These are phyloP conservation scores for Smithsoniella earleae DNA, from an alignment of 163 green algal species.

Conservation along the genomic window DNA sequence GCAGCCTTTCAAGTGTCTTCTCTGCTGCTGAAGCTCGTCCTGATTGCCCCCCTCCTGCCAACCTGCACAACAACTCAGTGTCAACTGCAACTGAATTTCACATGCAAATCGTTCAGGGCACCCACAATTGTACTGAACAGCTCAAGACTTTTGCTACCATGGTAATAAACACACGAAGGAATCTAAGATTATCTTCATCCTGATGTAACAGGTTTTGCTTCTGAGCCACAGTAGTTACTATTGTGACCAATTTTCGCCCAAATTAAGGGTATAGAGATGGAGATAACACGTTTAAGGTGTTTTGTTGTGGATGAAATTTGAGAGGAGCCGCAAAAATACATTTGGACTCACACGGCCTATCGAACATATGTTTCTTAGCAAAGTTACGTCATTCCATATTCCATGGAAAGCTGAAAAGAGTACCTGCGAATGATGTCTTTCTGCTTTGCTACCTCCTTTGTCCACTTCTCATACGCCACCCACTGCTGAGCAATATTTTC, in stretches of 20 bases:
- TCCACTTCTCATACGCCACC: conserved; percentile 88
- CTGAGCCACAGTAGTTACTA: background rate
- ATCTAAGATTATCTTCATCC: background rate
- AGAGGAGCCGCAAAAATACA: background rate
- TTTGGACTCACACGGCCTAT: background rate
- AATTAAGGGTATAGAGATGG: too few relatives aligned
- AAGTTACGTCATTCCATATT: background rate
- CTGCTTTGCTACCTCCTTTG: conserved; percentile 90
- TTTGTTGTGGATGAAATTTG: background rate
- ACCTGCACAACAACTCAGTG: conserved; percentile 57
- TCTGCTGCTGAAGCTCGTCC: conserved; percentile 67
- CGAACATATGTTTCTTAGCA: background rate
- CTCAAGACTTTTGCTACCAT: background rate
- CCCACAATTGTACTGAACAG: background rate
- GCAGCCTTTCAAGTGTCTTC: conserved; percentile 81
- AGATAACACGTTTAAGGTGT: too few relatives aligned
- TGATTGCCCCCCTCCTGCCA: conserved; percentile 58
- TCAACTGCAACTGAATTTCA: background rate
- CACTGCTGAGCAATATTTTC: conserved; percentile 67
- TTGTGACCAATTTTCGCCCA: too few relatives aligned
- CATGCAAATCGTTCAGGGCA: background rate
- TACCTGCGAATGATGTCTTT: conserved; percentile 68
- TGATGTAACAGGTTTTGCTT: background rate
- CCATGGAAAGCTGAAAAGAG: background rate
- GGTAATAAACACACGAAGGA: background rate